Evolutionary conservation across 1,284 basidiomycete species (phyloP), one percentile per base, ranked within the genome.

Genomic region (Pascua sp.): DNA sequence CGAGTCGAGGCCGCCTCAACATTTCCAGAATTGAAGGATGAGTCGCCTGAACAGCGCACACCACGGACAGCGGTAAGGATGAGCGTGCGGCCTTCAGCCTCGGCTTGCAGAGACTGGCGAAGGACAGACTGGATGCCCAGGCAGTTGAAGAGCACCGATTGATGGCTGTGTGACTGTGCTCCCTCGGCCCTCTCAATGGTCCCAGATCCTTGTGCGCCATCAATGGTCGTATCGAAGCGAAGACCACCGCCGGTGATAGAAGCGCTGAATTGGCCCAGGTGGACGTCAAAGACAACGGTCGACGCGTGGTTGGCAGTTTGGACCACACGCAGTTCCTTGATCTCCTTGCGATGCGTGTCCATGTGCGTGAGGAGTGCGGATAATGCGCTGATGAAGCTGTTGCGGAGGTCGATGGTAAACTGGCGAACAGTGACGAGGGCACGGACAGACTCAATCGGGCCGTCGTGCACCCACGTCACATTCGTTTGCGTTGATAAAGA

Each of bases 381-480:
- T 11, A 56, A 37, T 9, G 57, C 59, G 0, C 57, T 42, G 8
- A 72, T 12, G 8, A 71, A 51, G 50, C 70, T 69, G 60, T 71
- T 65, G 5, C 62, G 61, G 0, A 72, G 17, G 16, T 65, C 61
- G 5, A 67, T 43, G 1, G 60, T 43, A 1, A 65, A 45, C 11
- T 53, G 52, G 18, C 63, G 53, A 2, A 71, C 47, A 12, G 66
- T 63, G 8, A 61, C 55, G 0, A 72, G n/a, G 0, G 56, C 16
- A 16, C 62, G 61, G 4, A 65, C 24, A 17, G 63, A 63, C 11
- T 49, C 46, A n/a, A 60, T 38, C 0, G 57, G 55, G 5, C 61
- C n/a, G 11, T 67, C 62, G 11, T 55, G 36, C 8, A 59, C 47
- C 56, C 43, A 57, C 1, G 70, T 65, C 1, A 59, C 56, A 13